Conservation (phyloP, 306 rosid species). For the Mimosa pudica region DNA sequence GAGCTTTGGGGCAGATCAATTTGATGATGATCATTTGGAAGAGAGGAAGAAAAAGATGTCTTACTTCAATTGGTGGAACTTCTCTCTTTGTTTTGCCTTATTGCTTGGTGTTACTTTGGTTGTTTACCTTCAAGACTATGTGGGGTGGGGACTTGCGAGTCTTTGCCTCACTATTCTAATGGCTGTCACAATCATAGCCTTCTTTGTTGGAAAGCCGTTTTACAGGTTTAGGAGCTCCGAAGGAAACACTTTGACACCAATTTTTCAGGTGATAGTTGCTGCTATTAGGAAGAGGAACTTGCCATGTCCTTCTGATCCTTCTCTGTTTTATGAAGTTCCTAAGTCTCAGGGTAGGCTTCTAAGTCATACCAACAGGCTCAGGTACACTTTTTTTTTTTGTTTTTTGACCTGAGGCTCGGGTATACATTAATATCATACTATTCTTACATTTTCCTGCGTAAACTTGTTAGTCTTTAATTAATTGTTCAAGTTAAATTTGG, state of each 20-base stretch:
- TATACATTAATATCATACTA: constrained; percentile 5
- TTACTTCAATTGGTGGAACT: constrained; percentile 58
- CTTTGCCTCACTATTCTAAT: constrained; percentile 41
- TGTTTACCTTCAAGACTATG: constrained; percentile 48
- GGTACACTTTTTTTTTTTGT: constrained; percentile 14
- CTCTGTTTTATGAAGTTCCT: constrained; percentile 45
- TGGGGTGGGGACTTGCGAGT: constrained; percentile 49
- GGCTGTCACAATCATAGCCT: constrained; percentile 35
- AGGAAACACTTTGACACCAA: constrained; percentile 48
- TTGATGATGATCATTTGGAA: constrained; percentile 44
- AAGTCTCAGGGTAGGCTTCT: constrained; percentile 43
- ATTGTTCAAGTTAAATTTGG: no score
- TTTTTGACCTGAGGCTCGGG: constrained; percentile 36
- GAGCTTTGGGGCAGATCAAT: constrained; percentile 65
- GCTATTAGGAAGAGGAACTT: constrained; percentile 55
- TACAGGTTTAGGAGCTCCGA: constrained; percentile 44
- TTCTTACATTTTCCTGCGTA: not conserved
- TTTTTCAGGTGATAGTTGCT: constrained; percentile 49
- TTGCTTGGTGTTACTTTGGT: constrained; percentile 46
- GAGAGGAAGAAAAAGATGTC: constrained; percentile 59
- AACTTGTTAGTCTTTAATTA: not conserved
- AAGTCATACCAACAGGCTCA: constrained; percentile 43
- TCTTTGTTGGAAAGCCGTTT: constrained; percentile 42
- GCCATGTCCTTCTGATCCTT: constrained; percentile 35
- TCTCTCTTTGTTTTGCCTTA: constrained; percentile 37